A percentile compares a stretch with the other conserved stretches of the same genome.
Evolutionary conservation across 768 basidiomycete genomes (phyloP).

Genomic region (Multifurca ochricompacta): DNA sequence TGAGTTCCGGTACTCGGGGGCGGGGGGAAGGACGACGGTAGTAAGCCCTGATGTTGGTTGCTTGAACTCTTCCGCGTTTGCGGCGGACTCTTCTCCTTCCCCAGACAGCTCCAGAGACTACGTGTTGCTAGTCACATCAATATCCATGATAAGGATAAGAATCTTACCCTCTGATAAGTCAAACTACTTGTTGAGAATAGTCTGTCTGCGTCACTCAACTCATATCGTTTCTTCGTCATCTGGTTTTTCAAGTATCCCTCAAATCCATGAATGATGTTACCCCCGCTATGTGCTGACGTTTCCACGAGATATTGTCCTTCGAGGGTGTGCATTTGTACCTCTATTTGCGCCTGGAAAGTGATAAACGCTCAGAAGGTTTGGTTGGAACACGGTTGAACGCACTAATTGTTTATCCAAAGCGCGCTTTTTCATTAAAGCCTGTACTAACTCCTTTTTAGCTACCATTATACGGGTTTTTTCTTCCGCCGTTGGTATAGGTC

Average conservation of each 20-base stretch:
- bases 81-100: slow-evolving; percentile 56
- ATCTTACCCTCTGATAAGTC: slow-evolving; percentile 61
- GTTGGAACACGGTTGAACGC: slow-evolving; percentile 23
- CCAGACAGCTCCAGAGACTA: slow-evolving; percentile 71
- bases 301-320: slow-evolving; percentile 73
- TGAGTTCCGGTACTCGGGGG: slow-evolving; percentile 60
- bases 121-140: slow-evolving; percentile 7
- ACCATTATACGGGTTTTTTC: slow-evolving; percentile 65
- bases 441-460: slow-evolving; percentile 65
- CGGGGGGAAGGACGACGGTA: slow-evolving; percentile 71
- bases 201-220: slow-evolving; percentile 69
- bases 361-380: background rate
- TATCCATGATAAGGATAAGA: background rate
- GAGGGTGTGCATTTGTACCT: slow-evolving; percentile 70
- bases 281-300: slow-evolving; percentile 67
- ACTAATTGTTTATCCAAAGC: slow-evolving; percentile 73
- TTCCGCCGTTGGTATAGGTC: slow-evolving; percentile 43
- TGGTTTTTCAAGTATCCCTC: slow-evolving; percentile 82
- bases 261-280: slow-evolving; percentile 84
- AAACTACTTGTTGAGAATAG: slow-evolving; percentile 77
- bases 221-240: slow-evolving; percentile 60
- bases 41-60: slow-evolving; percentile 66
- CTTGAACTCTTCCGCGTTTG: slow-evolving; percentile 61
- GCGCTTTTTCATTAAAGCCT: slow-evolving; percentile 69
- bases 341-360: slow-evolving; percentile 57